A percentile compares a stretch with the other conserved stretches of the same genome.
phyloP scores from a whole-genome alignment of 2,329 filamentous ascomycete species.

The Penicillium verrucosum region DNA sequence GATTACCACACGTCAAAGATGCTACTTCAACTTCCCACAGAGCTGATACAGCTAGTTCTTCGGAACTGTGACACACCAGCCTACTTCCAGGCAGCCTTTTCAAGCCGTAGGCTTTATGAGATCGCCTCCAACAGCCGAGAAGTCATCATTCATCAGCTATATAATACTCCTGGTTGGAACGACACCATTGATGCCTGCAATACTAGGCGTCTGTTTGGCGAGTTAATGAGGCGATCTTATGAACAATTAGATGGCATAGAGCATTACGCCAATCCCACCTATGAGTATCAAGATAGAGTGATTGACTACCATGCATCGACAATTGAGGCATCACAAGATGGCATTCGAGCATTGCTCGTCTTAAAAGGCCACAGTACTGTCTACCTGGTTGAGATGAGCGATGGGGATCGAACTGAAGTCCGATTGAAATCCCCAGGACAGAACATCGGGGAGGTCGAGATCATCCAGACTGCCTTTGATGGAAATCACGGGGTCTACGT shows the following conservation, averaged over 20 bases:
- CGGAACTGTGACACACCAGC: slow-evolving; percentile 31
- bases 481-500: slow-evolving; percentile 26
- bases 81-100: slow-evolving; percentile 39
- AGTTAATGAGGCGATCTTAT: slow-evolving; percentile 32
- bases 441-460: slow-evolving; percentile 27
- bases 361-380: slow-evolving; percentile 30
- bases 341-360: slow-evolving; percentile 27
- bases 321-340: slow-evolving; percentile 19
- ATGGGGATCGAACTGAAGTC: slow-evolving; percentile 17
- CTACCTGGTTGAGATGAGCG: slow-evolving; percentile 24
- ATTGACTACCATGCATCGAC: slow-evolving; percentile 37
- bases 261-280: slow-evolving; percentile 31
- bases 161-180: slow-evolving; percentile 32
- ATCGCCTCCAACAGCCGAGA: slow-evolving; percentile 36
- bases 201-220: slow-evolving; percentile 30
- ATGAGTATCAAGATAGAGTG: slow-evolving; percentile 23
- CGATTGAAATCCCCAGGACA: slow-evolving; percentile 24
- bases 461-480: slow-evolving; percentile 33
- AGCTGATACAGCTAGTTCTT: slow-evolving; percentile 41
- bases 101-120: slow-evolving; percentile 36
- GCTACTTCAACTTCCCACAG: slow-evolving; percentile 31
- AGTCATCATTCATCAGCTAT: slow-evolving; percentile 37
- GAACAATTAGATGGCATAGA: slow-evolving; percentile 38
- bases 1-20: neutral
- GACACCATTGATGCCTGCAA: slow-evolving; percentile 15